Percentiles rank a stretch among this genome's conserved stretches.
Evolutionary conservation across 257 asterid species (phyloP).

Genomic region (Ilex aquifolium): DNA sequence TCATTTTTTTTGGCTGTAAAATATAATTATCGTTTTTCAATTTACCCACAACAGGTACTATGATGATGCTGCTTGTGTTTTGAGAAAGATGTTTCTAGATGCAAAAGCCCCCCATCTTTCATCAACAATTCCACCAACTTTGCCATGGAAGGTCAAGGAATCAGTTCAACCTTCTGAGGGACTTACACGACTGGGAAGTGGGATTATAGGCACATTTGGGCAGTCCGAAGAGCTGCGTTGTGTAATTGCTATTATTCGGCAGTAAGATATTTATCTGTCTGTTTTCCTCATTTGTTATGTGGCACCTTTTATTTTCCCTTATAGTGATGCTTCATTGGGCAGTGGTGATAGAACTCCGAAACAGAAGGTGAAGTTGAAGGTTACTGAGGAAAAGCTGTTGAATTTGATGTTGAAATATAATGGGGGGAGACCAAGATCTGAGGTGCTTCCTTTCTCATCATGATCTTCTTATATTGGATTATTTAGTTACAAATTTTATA

Average conservation of each 20-base stretch:
- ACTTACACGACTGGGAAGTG: constrained; percentile 92
- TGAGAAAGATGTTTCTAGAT: constrained; percentile 92
- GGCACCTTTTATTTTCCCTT: constrained; percentile 10
- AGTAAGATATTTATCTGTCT: constrained; percentile 47
- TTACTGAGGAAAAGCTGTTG: constrained; percentile 89
- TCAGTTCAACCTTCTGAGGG: constrained; percentile 85
- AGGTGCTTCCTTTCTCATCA: constrained; percentile 37
- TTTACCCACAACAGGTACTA: constrained; percentile 55
- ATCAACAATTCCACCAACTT: constrained; percentile 69
- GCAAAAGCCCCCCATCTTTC: constrained; percentile 98
- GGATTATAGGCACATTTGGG: constrained; percentile 82
- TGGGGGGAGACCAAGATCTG: constrained; percentile 90
- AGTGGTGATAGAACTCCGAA: constrained; percentile 99
- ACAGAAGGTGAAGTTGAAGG: constrained; percentile 96
- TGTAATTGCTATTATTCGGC: constrained; percentile 88
- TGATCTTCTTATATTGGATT: background rate
- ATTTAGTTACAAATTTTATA: too few relatives aligned
- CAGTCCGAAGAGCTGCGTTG: constrained; percentile 96
- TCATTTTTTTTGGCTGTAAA: too few relatives aligned
- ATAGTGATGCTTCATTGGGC: constrained; percentile 24
- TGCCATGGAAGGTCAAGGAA: constrained; percentile 92
- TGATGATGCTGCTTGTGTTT: constrained; percentile 91
- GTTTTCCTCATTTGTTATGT: background rate
- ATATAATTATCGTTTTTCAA: too few relatives aligned
- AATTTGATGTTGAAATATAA: constrained; percentile 94